Percentiles rank a stretch among this genome's conserved stretches.
phyloP scores from a whole-genome alignment of 148 eudicot genomes.

The Heliosperma pusillum region DNA sequence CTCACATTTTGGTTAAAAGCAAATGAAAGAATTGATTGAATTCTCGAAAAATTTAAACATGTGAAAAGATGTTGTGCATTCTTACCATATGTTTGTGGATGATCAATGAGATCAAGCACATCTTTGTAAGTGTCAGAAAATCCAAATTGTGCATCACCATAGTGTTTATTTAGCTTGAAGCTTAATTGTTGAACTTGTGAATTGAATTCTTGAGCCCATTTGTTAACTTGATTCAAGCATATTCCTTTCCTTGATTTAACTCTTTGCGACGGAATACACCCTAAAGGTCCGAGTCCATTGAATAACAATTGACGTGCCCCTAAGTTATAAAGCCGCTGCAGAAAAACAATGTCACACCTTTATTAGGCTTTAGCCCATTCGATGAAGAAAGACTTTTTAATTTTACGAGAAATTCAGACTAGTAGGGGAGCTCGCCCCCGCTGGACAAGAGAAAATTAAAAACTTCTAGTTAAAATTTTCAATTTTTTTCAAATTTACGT shows the following conservation, averaged over 20 bases:
- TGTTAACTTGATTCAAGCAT: slow-evolving; percentile 70
- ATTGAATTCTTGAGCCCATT: slow-evolving; percentile 59
- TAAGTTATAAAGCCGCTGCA: slow-evolving; percentile 56
- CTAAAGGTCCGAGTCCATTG: slow-evolving; percentile 88
- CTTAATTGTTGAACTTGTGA: slow-evolving; percentile 43
- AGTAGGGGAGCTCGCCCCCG: too few relatives aligned
- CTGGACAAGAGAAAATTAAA: too few relatives aligned
- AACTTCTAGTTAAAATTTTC: too few relatives aligned
- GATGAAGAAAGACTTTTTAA: too few relatives aligned
- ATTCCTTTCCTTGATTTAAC: slow-evolving; percentile 54
- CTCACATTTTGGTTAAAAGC: too few relatives aligned
- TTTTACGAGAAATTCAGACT: too few relatives aligned
- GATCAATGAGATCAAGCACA: slow-evolving; percentile 51
- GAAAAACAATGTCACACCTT: too few relatives aligned
- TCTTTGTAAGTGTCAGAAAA: slow-evolving; percentile 74
- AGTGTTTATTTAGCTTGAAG: slow-evolving; percentile 41
- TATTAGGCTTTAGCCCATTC: too few relatives aligned
- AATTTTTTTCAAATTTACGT: too few relatives aligned
- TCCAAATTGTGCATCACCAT: slow-evolving; percentile 44
- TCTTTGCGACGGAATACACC: slow-evolving; percentile 94
- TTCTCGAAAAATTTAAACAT: too few relatives aligned
- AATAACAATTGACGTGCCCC: slow-evolving; percentile 77
- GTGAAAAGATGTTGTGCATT: background rate
- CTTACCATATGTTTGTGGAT: slow-evolving; percentile 60
- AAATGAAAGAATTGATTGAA: too few relatives aligned